Evolutionary conservation across 257 asterid species (phyloP), one percentile per base, ranked within the genome.

Genomic region (Solanum sejunctum): DNA sequence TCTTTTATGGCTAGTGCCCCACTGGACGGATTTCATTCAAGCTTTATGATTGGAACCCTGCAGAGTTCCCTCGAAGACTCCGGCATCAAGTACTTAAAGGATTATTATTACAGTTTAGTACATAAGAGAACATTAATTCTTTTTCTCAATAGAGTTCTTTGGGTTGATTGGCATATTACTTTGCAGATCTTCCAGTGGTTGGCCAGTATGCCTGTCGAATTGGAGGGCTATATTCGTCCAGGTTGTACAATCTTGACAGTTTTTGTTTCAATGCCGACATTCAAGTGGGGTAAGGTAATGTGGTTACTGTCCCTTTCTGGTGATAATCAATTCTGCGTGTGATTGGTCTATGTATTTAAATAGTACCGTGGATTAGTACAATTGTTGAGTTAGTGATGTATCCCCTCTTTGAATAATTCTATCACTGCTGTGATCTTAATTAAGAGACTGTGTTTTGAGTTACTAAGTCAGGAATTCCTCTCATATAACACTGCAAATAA

Each of bases 21-120:
- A 87, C 98, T 85, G 97, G 97, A 69, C 94, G 98, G 87, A 92
- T 95, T 86, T 95, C 98, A 80, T 95, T 95, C 91, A 95, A 95
- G 96, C 98, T 95, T 83, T 95, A 94, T 47, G 98, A 95, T 86
- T 94, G 98, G 98, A 95, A 95, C 85, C 98, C 98, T n/a, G 98
- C 98, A 21, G 98, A 94, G 85, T 95, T 95, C 88, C 98, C 98
- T 67, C 92, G 97, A 84, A 92, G 94, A 39, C 98, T 95, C 86
- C 96, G 98, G 61, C 97, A 91, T 91, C 98, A 95, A 93, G 98
- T 95, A 95, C 88, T 91, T 89, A 88, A 87, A 87, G 89, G 87
- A 89, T 90, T 91, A 85, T 85, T 90, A 86, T 90, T 93, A 83
- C 97, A 93, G 96, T 94, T 94, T 90, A 89, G 95, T 91, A 88